Conservation (phyloP, 106 monocot species). For the Xerophyta viscosa region DNA sequence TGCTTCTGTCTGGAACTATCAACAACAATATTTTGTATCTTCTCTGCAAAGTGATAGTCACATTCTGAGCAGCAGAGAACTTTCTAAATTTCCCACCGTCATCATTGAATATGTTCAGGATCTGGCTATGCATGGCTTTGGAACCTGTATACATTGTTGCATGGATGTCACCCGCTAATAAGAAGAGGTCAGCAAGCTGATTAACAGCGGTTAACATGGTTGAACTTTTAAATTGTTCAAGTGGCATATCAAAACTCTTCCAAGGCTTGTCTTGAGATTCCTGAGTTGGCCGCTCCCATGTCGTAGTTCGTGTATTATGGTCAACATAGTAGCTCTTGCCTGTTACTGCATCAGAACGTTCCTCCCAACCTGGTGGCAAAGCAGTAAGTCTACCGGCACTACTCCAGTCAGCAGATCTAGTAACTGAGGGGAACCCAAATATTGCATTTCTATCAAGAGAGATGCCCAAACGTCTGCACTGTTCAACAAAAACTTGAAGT, state of each 20-base stretch:
- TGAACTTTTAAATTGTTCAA: constrained; percentile 87
- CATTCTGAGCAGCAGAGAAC: constrained; percentile 88
- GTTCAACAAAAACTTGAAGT: constrained; percentile 97
- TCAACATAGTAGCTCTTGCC: constrained; percentile 82
- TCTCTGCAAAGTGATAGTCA: constrained; percentile 83
- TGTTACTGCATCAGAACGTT: constrained; percentile 83
- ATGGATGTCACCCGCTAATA: constrained; percentile 97
- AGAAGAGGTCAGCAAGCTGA: constrained; percentile 86
- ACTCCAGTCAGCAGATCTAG: constrained; percentile 37
- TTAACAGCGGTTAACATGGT: constrained; percentile 64
- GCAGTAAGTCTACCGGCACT: constrained; percentile 28
- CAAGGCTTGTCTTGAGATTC: constrained; percentile 76
- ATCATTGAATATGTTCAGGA: constrained; percentile 92
- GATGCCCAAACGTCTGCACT: constrained; percentile 70
- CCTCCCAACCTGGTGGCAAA: constrained; percentile 96
- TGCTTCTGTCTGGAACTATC: constrained; percentile 96
- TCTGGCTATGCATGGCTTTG: constrained; percentile 99
- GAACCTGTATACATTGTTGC: constrained; percentile 98
- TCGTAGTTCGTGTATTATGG: constrained; percentile 86
- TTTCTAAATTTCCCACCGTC: constrained; percentile 85
- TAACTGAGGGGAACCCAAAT: constrained; percentile 46
- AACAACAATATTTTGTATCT: constrained; percentile 72
- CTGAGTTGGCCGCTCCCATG: constrained; percentile 89
- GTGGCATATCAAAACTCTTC: constrained; percentile 97
- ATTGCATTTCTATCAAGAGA: constrained; percentile 59